These are phyloP conservation scores for Mortierella sp. DNA, from an alignment of 371 early-diverging fungal species.

Conservation along the genomic window DNA sequence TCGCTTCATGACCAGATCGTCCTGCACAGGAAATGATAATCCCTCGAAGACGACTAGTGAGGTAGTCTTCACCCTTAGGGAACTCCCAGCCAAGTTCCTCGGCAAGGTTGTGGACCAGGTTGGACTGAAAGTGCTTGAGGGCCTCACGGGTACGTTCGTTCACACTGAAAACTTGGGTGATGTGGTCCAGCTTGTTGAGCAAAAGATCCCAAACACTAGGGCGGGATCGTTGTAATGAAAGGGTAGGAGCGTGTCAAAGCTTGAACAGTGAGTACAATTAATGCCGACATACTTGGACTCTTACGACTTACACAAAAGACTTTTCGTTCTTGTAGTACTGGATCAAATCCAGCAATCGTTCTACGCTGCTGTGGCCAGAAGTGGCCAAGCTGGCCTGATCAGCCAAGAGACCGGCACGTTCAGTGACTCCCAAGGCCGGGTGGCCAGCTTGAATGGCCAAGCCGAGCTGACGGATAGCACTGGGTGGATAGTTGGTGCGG, in stretches of 20 bases:
- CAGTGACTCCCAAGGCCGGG: constrained; percentile 56
- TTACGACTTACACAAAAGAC: no score
- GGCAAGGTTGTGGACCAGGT: constrained; percentile 63
- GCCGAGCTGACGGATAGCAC: constrained; percentile 58
- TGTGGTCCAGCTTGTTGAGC: constrained; percentile 51
- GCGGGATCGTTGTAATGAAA: no score
- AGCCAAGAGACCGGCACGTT: constrained; percentile 71
- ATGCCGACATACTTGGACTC: no score
- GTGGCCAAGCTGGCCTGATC: constrained; percentile 72
- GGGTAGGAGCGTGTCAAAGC: no score
- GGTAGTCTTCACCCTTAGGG: constrained; percentile 57
- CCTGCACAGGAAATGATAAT: constrained; percentile 61
- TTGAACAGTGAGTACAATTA: no score
- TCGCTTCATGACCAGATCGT: constrained; percentile 41
- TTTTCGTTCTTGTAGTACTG: constrained; percentile 68
- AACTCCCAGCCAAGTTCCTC: constrained; percentile 69
- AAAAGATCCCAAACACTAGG: constrained; percentile 73
- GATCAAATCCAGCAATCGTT: constrained; percentile 69
- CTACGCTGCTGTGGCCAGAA: constrained; percentile 70
- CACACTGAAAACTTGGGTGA: constrained; percentile 61
- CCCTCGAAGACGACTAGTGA: constrained; percentile 58
- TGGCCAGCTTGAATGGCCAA: constrained; percentile 52
- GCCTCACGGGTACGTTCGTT: constrained; percentile 55
- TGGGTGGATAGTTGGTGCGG: constrained; percentile 70
- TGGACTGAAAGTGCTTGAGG: constrained; percentile 56